Conservation (phyloP, 2,329 filamentous ascomycete genomes). For the Trichoderma semiorbis region DNA sequence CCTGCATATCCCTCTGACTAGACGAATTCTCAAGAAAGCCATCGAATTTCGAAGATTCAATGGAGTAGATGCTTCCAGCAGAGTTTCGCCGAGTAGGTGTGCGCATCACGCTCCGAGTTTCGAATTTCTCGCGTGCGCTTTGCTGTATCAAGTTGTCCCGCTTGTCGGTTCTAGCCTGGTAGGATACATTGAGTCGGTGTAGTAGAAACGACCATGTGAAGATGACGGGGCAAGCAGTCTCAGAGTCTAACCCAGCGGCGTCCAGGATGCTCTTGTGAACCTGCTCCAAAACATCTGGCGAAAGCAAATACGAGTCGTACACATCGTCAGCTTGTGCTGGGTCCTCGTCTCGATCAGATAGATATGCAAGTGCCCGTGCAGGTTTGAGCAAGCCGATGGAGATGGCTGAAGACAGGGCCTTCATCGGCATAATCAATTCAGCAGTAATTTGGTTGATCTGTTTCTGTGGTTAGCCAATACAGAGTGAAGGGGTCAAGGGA, state of each 20-base stretch:
- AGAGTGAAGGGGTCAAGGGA: not conserved
- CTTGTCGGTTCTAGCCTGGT: constrained; percentile 58
- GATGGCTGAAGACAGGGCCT: constrained; percentile 65
- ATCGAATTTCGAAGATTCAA: constrained; percentile 58
- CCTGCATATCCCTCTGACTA: constrained; percentile 49
- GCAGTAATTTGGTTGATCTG: constrained; percentile 40
- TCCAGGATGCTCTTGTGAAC: constrained; percentile 69
- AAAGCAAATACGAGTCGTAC: constrained; percentile 62
- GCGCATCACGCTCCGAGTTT: constrained; percentile 43
- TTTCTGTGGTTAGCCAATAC: constrained; percentile 21
- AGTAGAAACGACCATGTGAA: constrained; percentile 81
- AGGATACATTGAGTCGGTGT: constrained; percentile 63
- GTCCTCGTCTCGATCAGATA: constrained; percentile 39
- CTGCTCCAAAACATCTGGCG: constrained; percentile 64
- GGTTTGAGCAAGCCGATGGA: constrained; percentile 72
- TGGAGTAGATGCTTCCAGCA: constrained; percentile 59
- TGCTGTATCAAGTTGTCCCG: constrained; percentile 57
- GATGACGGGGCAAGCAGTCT: constrained; percentile 66
- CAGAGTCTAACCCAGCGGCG: constrained; percentile 53
- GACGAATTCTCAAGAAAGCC: constrained; percentile 51
- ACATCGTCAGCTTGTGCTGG: constrained; percentile 33
- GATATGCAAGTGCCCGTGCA: constrained; percentile 47
- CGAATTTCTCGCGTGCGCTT: constrained; percentile 55
- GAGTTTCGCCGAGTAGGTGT: constrained; percentile 51
- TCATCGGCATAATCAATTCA: constrained; percentile 60